These are phyloP conservation scores for Quercus tomentella DNA, from an alignment of 331 rosid genomes.

Conservation along the genomic window DNA sequence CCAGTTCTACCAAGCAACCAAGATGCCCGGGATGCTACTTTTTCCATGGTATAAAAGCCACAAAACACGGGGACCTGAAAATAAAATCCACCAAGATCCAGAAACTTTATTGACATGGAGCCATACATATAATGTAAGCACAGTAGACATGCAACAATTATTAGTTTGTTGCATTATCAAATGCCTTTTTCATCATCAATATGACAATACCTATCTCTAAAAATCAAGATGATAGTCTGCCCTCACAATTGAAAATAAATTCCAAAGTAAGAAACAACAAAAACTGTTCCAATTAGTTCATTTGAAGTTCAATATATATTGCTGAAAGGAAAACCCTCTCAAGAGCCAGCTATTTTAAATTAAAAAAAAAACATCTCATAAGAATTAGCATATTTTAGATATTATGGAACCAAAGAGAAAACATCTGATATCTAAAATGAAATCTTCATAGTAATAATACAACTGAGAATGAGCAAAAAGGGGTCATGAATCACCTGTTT, in stretches of 20 bases:
- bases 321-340: neutral
- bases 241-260: neutral
- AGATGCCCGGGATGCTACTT: slow-evolving; percentile 47
- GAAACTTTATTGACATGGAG: slow-evolving; percentile 6
- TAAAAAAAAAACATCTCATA: neutral
- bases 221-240: neutral
- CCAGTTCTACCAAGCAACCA: slow-evolving; percentile 74
- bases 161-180: neutral
- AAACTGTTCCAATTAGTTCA: neutral
- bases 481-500: slow-evolving; percentile 52
- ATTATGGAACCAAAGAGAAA: neutral
- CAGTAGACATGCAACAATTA: neutral
- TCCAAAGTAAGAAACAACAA: neutral
- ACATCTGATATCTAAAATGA: neutral
- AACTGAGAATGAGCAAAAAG: neutral
- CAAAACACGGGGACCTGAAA: slow-evolving; percentile 76
- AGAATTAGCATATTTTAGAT: neutral
- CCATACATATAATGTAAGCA: neutral
- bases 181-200: neutral
- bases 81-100: slow-evolving; percentile 14
- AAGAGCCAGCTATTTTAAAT: neutral
- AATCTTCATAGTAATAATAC: neutral
- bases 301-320: neutral
- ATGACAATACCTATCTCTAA: neutral
- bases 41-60: slow-evolving; percentile 69